These are phyloP conservation scores for Hygrophila difformis DNA, from an alignment of 257 asterid species.

Conservation along the genomic window DNA sequence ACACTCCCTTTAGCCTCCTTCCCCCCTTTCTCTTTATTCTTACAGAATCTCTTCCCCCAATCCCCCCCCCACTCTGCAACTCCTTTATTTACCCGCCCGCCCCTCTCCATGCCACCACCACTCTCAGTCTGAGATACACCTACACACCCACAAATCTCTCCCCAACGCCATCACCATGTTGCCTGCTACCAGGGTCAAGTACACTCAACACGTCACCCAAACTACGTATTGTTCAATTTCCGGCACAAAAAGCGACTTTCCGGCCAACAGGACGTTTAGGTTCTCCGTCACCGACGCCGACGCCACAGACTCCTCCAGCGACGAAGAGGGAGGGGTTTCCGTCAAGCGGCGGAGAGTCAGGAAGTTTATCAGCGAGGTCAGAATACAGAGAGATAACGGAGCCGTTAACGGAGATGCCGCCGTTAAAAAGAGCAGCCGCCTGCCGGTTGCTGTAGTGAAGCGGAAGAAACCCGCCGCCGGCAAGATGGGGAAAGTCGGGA, in stretches of 20 bases:
- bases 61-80: no score
- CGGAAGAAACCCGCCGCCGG: constrained; percentile 30
- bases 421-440: constrained; percentile 10
- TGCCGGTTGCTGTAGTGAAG: constrained; percentile 17
- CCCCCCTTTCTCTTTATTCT: constrained; percentile 56
- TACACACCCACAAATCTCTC: no score
- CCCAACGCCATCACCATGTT: constrained; percentile 29
- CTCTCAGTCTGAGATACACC: no score
- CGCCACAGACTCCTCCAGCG: constrained; percentile 88
- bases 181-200: constrained; percentile 30
- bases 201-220: constrained; percentile 45
- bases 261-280: constrained; percentile 41
- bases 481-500: constrained; percentile 11
- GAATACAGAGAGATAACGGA: constrained; percentile 21
- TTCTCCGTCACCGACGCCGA: constrained; percentile 72
- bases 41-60: constrained; percentile 20
- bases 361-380: constrained; percentile 62
- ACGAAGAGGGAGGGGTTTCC: constrained; percentile 36
- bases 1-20: constrained; percentile 28
- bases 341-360: constrained; percentile 44
- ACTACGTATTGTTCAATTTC: constrained; percentile 26
- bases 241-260: constrained; percentile 19
- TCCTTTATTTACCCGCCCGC: constrained; percentile 22
- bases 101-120: constrained; percentile 65
- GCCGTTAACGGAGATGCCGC: constrained; percentile 13